phyloP scores from a whole-genome alignment of 805 yeast genomes.

The Pichia paraexigua region DNA sequence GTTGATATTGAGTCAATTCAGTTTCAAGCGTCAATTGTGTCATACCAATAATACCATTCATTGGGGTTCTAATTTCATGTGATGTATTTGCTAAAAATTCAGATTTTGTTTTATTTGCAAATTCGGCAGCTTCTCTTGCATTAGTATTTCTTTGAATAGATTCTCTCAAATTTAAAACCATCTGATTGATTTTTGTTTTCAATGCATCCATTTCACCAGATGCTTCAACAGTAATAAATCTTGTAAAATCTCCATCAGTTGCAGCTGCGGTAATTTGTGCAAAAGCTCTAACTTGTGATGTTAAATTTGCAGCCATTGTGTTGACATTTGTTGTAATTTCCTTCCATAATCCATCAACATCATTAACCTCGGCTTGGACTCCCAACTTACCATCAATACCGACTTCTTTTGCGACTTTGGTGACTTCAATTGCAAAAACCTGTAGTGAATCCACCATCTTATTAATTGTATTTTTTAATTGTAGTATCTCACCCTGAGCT shows the following conservation, averaged over 20 bases:
- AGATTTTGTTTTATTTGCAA: constrained; percentile 82
- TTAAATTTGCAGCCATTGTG: constrained; percentile 89
- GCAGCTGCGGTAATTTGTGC: constrained; percentile 93
- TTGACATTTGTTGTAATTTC: constrained; percentile 87
- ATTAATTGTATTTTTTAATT: constrained; percentile 77
- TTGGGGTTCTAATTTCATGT: constrained; percentile 83
- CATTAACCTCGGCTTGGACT: constrained; percentile 84
- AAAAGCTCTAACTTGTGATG: constrained; percentile 88
- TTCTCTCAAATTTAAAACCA: constrained; percentile 81
- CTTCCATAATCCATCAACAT: constrained; percentile 88
- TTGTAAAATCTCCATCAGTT: constrained; percentile 86
- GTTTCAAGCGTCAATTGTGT: constrained; percentile 84
- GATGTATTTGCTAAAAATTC: constrained; percentile 87
- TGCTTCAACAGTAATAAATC: constrained; percentile 87
- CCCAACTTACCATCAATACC: constrained; percentile 92
- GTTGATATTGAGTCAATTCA: constrained; percentile 81
- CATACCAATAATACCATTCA: constrained; percentile 92
- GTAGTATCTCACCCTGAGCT: constrained; percentile 86
- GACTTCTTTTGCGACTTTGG: constrained; percentile 86
- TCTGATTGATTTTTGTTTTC: constrained; percentile 61
- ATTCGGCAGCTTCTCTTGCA: constrained; percentile 90
- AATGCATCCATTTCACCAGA: constrained; percentile 81
- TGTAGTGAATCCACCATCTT: constrained; percentile 90
- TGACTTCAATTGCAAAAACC: constrained; percentile 80
- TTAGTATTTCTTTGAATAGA: constrained; percentile 88